Conservation (phyloP, 441 rosid genomes). For the Pelargonium australe region DNA sequence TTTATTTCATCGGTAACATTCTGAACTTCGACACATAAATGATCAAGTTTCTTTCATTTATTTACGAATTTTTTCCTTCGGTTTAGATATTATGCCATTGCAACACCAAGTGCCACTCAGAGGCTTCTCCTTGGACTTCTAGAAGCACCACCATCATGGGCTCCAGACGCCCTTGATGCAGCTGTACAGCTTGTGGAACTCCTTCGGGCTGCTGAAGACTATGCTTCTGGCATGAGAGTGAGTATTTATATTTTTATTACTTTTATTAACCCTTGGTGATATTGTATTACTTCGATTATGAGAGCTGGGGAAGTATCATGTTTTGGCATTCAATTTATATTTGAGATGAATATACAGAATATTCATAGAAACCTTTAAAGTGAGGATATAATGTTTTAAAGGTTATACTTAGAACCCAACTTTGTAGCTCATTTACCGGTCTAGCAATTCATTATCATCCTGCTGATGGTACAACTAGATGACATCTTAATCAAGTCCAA, state of each 20-base stretch:
- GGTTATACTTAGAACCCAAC: neutral
- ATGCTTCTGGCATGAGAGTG: constrained; percentile 94
- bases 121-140: constrained; percentile 95
- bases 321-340: constrained; percentile 7
- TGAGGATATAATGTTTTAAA: neutral
- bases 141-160: constrained; percentile 99
- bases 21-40: constrained; percentile 15
- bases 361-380: neutral
- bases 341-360: neutral
- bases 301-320: neutral
- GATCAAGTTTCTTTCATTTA: constrained; percentile 1
- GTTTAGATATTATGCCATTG: constrained; percentile 85
- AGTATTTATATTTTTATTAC: constrained; percentile 5
- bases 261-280: neutral
- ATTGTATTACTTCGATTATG: neutral
- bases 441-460: neutral
- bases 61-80: constrained; percentile 11
- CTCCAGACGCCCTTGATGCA: constrained; percentile 99
- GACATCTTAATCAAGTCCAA: neutral
- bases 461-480: neutral
- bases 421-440: neutral
- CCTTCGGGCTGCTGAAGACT: constrained; percentile 97
- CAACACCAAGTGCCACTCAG: constrained; percentile 99
- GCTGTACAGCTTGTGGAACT: constrained; percentile 99
- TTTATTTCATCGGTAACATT: constrained; percentile 77